Evolutionary conservation across 106 monocot species (phyloP).

Genomic region (Platanthera guangdongensis): DNA sequence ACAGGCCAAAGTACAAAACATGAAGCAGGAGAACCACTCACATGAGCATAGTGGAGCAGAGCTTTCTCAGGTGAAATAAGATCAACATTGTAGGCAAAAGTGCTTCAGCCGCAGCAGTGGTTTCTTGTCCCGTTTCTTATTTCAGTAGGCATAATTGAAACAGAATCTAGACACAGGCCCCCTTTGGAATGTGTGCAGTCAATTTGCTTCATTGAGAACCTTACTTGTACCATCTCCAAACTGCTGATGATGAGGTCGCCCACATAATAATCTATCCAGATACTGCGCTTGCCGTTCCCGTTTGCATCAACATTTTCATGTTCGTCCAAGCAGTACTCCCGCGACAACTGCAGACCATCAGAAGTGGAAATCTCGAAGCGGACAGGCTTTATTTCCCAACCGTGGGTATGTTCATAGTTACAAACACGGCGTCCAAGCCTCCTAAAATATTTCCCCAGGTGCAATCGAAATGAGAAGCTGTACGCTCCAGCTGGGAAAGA

Average conservation of each 20-base stretch:
- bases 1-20: too few species aligned
- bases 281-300: slow-evolving; percentile 23
- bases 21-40: too few species aligned
- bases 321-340: slow-evolving; percentile 29
- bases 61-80: too few species aligned
- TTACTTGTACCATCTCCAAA: slow-evolving; percentile 24
- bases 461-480: slow-evolving; percentile 34
- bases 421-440: slow-evolving; percentile 27
- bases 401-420: slow-evolving; percentile 37
- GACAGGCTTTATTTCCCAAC: slow-evolving; percentile 40
- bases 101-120: too few species aligned
- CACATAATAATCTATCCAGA: slow-evolving; percentile 36
- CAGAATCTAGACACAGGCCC: slow-evolving; percentile 41
- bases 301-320: slow-evolving; percentile 20
- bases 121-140: slow-evolving; percentile 11
- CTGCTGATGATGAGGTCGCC: slow-evolving; percentile 28
- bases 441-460: slow-evolving; percentile 31
- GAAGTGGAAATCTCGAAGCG: slow-evolving; percentile 34
- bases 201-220: slow-evolving; percentile 46
- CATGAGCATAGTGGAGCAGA: too few species aligned
- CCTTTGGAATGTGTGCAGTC: slow-evolving; percentile 47
- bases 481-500: slow-evolving; percentile 32
- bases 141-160: slow-evolving; percentile 31
- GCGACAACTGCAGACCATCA: slow-evolving; percentile 26
- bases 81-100: too few species aligned